Evolutionary conservation across 441 rosid genomes (phyloP), one percentile per base, ranked within the genome.

Genomic region (Breynia disticha): DNA sequence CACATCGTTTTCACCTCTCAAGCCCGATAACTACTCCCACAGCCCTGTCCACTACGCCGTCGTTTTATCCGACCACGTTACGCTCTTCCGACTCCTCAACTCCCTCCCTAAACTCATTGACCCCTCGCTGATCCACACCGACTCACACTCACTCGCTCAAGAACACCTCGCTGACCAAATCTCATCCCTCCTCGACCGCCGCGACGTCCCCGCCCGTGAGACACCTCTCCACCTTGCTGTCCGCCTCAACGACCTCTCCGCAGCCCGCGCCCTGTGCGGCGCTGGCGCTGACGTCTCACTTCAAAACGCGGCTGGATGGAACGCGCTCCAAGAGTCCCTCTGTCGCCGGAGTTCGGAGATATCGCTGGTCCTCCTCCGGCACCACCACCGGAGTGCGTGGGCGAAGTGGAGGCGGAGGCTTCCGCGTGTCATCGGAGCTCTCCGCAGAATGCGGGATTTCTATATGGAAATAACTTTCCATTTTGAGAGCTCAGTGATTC

Each of bases 401-500:
- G 65, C 72, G 43, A 91, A 86, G 72, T 91, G 94, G 93, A 81
- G 96, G 46, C 87, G 94, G 56, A 81, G 95, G 9, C 72, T 91
- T 5, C 98, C 98, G 1, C 77, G 84, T 13, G 62, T 86, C 19
- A 76, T 82, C 50, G 83, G 86, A 2, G 84, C 71, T 8, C 73
- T 88, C 16, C 78, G 82, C 42, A 68, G 97, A 19, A 91, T 88
- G 94, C 82, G 86, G 9, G 98, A 91, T 65, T 91, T 91, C 74
- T 87, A 91, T 73, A 85, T 85, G 96, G 98, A 91, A 72, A 84
- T 91, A 5, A 80, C 95, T 3, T 91, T 91, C 62, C 94, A 84
- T 49, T 91, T 91, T 60, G 97, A 91, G 69, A 88, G 97, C 73
- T 91, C 97, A 3, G 94, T 91, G 24, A 88, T 91, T 46, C 98